Base-by-base conservation (phyloP, 164 flowering plant species). In the Pachysandra terminalis region DNA sequence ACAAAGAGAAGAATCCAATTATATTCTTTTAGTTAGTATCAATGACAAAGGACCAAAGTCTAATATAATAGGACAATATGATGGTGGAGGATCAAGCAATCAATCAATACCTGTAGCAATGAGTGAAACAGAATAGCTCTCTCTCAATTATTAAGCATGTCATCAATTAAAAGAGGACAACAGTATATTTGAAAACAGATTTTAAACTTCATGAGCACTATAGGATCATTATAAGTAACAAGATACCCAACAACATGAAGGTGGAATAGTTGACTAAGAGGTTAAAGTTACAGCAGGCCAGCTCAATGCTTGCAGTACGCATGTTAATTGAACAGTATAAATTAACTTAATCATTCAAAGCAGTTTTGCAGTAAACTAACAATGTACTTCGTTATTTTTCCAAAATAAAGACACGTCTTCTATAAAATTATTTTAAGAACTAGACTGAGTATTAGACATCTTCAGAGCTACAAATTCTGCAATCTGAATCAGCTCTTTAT, bases 391-490 rank as follows among this genome's bases (percentile, higher is more conserved):
- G 19, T 19, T 40, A 23, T 22, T 55, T 67, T 19, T 19, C 45
- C 0, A 22, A 28, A 22, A 60, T 32, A 61, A 68, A 32, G 62
- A 23, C 52, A 45, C 15, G 24, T 58, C 59, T 68, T 56, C 61
- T 66, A 40, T 37, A 55, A 55, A 64, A 49, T 9, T 7, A 57
- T 56, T 21, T 56, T 32, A 66, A 57, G 40, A 19, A 45, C 35
- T 56, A 35, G 19, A 66, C 48, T 66, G 9, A 48, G 4, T 15
- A 45, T 45, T 16, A 19, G n/a, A 26, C 32, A 56, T 49, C 25
- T 60, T 23, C 58, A 28, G 23, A 68, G 51, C 61, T 49, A 57
- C 57, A 32, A 66, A 40, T 37, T 66, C 40, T 8, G 56, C 63
- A 57, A 61, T 52, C 52, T n/a, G 16, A 41, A 41, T 26, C 53